phyloP scores from a whole-genome alignment of 345 rosid species.

The Acer saccharum region DNA sequence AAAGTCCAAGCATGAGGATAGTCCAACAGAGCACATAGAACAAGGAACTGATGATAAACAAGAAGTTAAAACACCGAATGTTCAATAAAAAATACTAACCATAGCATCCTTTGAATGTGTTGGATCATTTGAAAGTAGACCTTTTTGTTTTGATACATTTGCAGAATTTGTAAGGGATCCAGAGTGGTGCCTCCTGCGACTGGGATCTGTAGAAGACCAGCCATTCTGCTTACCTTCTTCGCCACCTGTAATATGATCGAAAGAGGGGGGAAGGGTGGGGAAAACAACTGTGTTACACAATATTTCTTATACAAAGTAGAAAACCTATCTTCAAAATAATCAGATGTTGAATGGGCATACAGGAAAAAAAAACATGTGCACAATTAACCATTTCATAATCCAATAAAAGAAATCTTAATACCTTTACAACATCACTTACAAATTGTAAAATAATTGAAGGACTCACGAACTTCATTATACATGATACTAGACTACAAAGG shows the following conservation, averaged over 20 bases:
- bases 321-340: not conserved
- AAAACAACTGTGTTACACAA: not conserved
- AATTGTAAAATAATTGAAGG: too few relatives aligned
- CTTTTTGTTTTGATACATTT: conserved; percentile 49
- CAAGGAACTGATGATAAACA: not conserved
- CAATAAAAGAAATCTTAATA: not conserved
- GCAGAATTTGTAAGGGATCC: conserved; percentile 42
- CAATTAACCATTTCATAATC: not conserved
- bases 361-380: not conserved
- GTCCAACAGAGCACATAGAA: not conserved
- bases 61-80: not conserved
- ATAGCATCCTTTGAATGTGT: conserved; percentile 38
- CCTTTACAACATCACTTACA: too few relatives aligned
- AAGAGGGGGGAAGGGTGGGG: not conserved
- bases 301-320: not conserved
- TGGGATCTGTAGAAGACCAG: conserved; percentile 46
- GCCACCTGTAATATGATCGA: conserved; percentile 32
- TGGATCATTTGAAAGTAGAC: conserved; percentile 45
- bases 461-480: not conserved
- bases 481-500: not conserved
- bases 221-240: conserved; percentile 44
- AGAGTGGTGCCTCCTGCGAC: conserved; percentile 48
- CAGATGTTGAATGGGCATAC: not conserved
- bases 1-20: conserved; percentile 7
- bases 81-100: conserved; percentile 29